Percentiles rank a stretch among this genome's conserved stretches.
These are phyloP conservation scores for Plectranthus barbatus DNA, from an alignment of 257 asterid genomes.

Conservation along the genomic window DNA sequence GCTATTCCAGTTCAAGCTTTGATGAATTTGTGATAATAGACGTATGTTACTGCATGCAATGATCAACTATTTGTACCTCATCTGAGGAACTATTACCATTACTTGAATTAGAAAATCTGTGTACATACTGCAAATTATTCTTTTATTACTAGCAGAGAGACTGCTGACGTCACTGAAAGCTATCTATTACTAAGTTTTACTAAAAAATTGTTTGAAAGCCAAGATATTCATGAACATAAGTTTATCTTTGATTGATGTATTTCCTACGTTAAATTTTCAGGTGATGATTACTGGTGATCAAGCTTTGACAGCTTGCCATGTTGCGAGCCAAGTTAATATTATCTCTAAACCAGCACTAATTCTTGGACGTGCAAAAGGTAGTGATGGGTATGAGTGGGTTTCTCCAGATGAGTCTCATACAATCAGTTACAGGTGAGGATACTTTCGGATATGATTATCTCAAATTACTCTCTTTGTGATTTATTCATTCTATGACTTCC, in stretches of 20 bases:
- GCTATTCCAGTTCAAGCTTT: not conserved
- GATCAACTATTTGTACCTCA: not conserved
- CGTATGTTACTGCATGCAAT: not conserved
- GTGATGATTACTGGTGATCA: constrained; percentile 99
- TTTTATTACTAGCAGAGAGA: not conserved
- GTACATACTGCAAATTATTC: not conserved
- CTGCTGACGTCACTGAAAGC: not conserved
- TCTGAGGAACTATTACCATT: not conserved
- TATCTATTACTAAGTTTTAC: not conserved
- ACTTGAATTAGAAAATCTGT: not conserved
- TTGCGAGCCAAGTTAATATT: constrained; percentile 89
- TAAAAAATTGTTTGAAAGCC: not conserved
- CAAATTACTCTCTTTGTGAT: not conserved
- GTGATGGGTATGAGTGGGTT: constrained; percentile 68
- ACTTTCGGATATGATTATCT: constrained; percentile 3
- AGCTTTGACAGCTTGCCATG: constrained; percentile 99
- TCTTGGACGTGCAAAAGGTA: constrained; percentile 49
- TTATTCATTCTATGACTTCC: not conserved
- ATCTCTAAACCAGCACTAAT: constrained; percentile 80
- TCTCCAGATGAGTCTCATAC: constrained; percentile 74
- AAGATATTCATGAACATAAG: not conserved
- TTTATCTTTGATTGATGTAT: constrained; percentile 2
- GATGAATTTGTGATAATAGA: constrained; percentile 2
- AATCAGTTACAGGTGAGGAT: constrained; percentile 51
- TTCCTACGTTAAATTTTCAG: constrained; percentile 28